A percentile compares a stretch with the other conserved stretches of the same genome.
These are phyloP conservation scores for Diaporthe ampelina DNA, from an alignment of 2,329 filamentous ascomycete genomes.

Conservation along the genomic window DNA sequence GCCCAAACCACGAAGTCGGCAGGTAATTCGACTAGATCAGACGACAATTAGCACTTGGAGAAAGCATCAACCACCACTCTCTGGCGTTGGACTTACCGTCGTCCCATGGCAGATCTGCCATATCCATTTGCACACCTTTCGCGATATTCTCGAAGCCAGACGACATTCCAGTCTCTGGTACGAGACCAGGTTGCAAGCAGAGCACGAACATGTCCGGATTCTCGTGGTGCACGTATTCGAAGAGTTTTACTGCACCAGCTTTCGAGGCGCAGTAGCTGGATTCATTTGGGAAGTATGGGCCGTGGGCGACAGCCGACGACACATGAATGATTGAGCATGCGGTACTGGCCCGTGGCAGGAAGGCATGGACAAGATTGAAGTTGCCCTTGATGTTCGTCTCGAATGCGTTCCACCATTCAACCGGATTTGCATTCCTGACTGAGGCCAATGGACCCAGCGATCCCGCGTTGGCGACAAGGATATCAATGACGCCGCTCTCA, in stretches of 20 bases:
- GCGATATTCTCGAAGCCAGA: conserved; percentile 21
- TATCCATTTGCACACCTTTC: conserved; percentile 9
- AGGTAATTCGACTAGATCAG: conserved; percentile 44
- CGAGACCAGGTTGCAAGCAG: conserved; percentile 28
- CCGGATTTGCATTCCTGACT: background rate
- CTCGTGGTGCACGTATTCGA: conserved; percentile 34
- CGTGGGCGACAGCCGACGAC: conserved; percentile 10
- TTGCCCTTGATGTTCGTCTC: conserved; percentile 23
- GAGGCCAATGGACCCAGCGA: background rate
- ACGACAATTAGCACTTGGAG: background rate
- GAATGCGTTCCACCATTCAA: background rate
- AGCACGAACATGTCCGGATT: conserved; percentile 18
- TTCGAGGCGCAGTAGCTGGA: conserved; percentile 30
- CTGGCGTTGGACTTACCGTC: background rate
- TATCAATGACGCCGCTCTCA: background rate
- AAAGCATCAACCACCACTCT: background rate
- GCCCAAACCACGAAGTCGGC: conserved; percentile 53
- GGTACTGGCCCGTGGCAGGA: background rate
- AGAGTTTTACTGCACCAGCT: conserved; percentile 25
- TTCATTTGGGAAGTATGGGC: conserved; percentile 28
- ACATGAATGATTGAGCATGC: background rate
- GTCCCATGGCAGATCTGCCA: conserved; percentile 10
- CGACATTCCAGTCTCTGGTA: conserved; percentile 21
- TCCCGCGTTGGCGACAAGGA: conserved; percentile 4
- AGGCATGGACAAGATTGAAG: conserved; percentile 22